phyloP scores from a whole-genome alignment of 495 filamentous ascomycete genomes.

The Xylaria grammica region DNA sequence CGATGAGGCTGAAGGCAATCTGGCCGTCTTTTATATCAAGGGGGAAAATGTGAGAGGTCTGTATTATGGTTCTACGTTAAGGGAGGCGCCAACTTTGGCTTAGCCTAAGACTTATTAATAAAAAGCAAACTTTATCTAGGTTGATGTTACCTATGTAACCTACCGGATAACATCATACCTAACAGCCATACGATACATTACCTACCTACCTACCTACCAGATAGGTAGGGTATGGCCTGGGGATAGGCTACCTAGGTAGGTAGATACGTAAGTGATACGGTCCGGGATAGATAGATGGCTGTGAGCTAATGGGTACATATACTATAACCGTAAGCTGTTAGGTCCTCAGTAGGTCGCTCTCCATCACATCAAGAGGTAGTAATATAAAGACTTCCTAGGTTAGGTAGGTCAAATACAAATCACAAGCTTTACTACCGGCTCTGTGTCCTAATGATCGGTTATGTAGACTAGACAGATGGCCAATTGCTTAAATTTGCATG shows the following conservation, averaged over 20 bases:
- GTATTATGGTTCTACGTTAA: background rate
- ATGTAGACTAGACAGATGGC: background rate
- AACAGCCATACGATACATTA: too few relatives aligned
- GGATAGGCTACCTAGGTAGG: too few relatives aligned
- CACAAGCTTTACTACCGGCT: background rate
- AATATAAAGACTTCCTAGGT: too few relatives aligned
- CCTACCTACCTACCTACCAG: too few relatives aligned
- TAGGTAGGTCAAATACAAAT: background rate
- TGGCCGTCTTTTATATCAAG: background rate
- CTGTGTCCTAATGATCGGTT: too few relatives aligned
- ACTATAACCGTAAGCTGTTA: too few relatives aligned
- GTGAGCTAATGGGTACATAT: too few relatives aligned
- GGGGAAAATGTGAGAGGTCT: background rate
- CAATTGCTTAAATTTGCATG: constrained; percentile 8
- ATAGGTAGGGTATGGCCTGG: too few relatives aligned
- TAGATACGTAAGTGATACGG: too few relatives aligned
- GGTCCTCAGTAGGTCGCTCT: too few relatives aligned
- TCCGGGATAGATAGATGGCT: too few relatives aligned
- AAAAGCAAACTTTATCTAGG: constrained; percentile 4
- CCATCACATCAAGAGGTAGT: too few relatives aligned
- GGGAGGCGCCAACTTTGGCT: constrained; percentile 5
- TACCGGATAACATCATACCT: background rate
- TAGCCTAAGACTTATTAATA: constrained; percentile 12
- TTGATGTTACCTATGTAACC: background rate
- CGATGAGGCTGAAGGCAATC: background rate